Conservation (phyloP, 352 stramenopile genomes). For the Phytophthora pisi region DNA sequence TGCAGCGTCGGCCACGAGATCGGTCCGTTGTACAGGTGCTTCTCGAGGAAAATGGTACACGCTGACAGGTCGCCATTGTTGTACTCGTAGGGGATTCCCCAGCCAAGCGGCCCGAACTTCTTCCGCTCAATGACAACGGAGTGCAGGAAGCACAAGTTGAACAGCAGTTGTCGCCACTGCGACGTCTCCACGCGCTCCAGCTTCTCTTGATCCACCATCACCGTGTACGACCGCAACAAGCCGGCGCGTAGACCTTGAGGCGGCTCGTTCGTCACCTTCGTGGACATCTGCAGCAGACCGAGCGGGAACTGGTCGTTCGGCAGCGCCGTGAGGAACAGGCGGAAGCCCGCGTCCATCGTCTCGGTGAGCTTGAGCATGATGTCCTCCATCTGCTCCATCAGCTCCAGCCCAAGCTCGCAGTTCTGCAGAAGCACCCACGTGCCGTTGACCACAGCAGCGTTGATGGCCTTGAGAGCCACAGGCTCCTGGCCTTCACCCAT, state of each 20-base stretch:
- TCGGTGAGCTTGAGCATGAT: slow-evolving; percentile 96
- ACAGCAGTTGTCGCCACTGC: slow-evolving; percentile 97
- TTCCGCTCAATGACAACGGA: slow-evolving; percentile 98
- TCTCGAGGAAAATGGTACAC: slow-evolving; percentile 98
- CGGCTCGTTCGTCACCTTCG: slow-evolving; percentile 99
- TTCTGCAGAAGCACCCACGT: slow-evolving; percentile 99
- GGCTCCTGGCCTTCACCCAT: slow-evolving; percentile 98
- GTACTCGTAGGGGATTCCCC: slow-evolving; percentile 99
- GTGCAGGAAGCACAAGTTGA: slow-evolving; percentile 98
- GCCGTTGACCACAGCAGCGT: slow-evolving; percentile 95
- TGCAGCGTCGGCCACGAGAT: slow-evolving; percentile 99
- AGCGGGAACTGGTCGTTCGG: slow-evolving; percentile 97
- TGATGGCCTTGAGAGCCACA: slow-evolving; percentile 97
- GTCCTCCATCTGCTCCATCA: slow-evolving; percentile 99
- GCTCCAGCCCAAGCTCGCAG: slow-evolving; percentile 96
- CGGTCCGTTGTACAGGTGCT: slow-evolving; percentile 97
- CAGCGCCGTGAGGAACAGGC: slow-evolving; percentile 97
- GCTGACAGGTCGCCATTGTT: slow-evolving; percentile 98
- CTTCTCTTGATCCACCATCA: slow-evolving; percentile 99
- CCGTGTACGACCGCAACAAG: slow-evolving; percentile 96
- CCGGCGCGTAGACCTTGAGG: slow-evolving; percentile 95
- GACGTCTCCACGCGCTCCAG: slow-evolving; percentile 96
- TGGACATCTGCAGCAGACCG: slow-evolving; percentile 98
- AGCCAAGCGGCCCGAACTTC: slow-evolving; percentile 98
- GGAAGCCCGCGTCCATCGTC: slow-evolving; percentile 96